Base-by-base conservation (phyloP, 805 yeast genomes). In the Metschnikowia rubicola region DNA sequence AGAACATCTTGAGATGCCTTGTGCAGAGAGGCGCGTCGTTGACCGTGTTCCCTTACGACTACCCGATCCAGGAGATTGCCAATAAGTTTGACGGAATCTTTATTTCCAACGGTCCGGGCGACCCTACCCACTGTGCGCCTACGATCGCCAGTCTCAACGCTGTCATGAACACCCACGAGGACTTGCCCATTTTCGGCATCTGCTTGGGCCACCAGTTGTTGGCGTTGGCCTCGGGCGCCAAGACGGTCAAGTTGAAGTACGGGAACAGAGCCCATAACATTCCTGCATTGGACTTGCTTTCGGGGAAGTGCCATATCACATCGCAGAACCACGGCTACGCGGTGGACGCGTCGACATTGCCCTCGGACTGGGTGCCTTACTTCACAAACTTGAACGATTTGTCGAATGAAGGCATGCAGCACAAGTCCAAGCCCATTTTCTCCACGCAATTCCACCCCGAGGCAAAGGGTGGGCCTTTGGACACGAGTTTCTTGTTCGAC, bases 241-340 rank as follows among this genome's bases (percentile, higher is more conserved):
- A 83, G 62, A 94, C 99, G 40, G 66, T 85, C 62, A 94, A 95
- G 72, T 77, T 94, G 79, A 91, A 89, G 70, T 94, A 91, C 66
- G 99, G 99, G 72, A 94, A 94, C 79, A 86, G 99, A 73, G 99
- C 97, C 28, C 99, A 95, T 73, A 94, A 94, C 68, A 95, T 95
- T 54, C 99, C 99, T 48, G 95, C 96, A 11, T 78, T 91, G 65
- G 96, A 92, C 66, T 68, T 91, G 59, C 74, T 83, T 44, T 86
- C 96, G 30, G 97, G 98, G 48, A 84, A 86, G 65, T 92, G 98
- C 68, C 96, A 94, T 70, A 95, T 94, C 67, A 94, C 99, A 10
- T 92, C 98, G 28, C 99, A 94, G 75, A 94, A 94, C 73, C 99
- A 95, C 66, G 99, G 99, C 53, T 94, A 89, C 64, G 99, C 98